Evolutionary conservation across 805 yeast species (phyloP).

Genomic region (Teunomyces kruisii): DNA sequence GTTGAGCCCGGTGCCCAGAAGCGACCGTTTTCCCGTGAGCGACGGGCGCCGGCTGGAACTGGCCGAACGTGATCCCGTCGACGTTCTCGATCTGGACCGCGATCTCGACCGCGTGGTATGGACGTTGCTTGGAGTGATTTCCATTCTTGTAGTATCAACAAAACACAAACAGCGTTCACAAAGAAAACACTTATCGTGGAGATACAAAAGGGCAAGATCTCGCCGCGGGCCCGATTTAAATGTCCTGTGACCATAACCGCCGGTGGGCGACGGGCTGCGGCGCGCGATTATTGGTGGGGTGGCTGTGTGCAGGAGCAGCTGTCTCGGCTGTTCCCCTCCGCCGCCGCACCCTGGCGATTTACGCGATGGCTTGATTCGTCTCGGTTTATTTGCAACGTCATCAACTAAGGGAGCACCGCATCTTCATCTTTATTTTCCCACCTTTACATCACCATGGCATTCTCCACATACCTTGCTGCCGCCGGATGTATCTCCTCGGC

Average conservation of each 20-base stretch:
- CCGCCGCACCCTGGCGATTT: too few species aligned
- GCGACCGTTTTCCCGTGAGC: constrained; percentile 29
- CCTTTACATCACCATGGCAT: constrained; percentile 9
- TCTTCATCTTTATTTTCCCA: too few species aligned
- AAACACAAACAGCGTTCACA: too few species aligned
- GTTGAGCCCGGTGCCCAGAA: constrained; percentile 33
- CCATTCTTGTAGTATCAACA: too few species aligned
- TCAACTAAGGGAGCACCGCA: too few species aligned
- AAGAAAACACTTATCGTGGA: background rate
- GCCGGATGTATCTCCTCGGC: constrained; percentile 20
- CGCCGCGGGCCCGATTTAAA: background rate
- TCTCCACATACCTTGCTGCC: constrained; percentile 16
- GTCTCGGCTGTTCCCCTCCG: too few species aligned
- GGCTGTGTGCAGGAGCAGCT: background rate
- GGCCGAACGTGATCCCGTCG: constrained; percentile 35
- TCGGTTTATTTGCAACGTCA: background rate
- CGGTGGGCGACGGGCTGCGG: too few species aligned
- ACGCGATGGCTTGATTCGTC: background rate
- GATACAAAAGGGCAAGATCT: background rate
- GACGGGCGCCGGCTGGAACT: constrained; percentile 37
- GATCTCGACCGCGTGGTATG: constrained; percentile 32
- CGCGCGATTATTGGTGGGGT: background rate
- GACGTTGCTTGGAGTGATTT: constrained; percentile 10
- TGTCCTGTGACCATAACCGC: constrained; percentile 6
- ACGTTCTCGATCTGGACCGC: constrained; percentile 35